Evolutionary conservation across 2,329 filamentous ascomycete genomes (phyloP).

Genomic region (Lachnum nothofagi): DNA sequence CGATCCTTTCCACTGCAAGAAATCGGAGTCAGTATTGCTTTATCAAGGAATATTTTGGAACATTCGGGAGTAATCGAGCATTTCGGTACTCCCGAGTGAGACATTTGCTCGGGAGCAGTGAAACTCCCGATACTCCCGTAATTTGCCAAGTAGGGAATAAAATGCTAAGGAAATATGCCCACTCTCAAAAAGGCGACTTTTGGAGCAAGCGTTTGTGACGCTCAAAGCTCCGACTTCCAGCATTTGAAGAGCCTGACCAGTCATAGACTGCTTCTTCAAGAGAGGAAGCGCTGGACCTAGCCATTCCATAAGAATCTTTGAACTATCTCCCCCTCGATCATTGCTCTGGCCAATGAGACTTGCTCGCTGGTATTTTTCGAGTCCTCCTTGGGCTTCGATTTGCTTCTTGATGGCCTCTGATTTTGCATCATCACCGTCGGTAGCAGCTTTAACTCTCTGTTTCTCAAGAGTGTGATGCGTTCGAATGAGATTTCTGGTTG

Average conservation of each 20-base stretch:
- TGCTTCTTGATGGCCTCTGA: slow-evolving; percentile 45
- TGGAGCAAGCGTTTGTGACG: slow-evolving; percentile 77
- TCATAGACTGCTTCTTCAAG: slow-evolving; percentile 19
- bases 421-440: slow-evolving; percentile 47
- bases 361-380: slow-evolving; percentile 60
- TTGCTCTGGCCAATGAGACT: slow-evolving; percentile 63
- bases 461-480: slow-evolving; percentile 62
- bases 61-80: no score
- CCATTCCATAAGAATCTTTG: slow-evolving; percentile 60
- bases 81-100: no score
- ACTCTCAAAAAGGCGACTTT: slow-evolving; percentile 62
- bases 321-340: slow-evolving; percentile 64
- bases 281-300: slow-evolving; percentile 38
- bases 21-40: no score
- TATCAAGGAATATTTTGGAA: no score
- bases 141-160: no score
- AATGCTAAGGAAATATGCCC: no score
- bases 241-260: slow-evolving; percentile 50
- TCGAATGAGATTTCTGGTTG: slow-evolving; percentile 61
- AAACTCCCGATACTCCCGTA: no score
- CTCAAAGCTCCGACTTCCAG: slow-evolving; percentile 88
- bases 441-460: slow-evolving; percentile 50
- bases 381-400: slow-evolving; percentile 54
- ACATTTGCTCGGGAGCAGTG: no score
- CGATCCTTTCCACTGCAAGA: slow-evolving; percentile 83